Conservation (phyloP, 140 eudicot genomes). For the Erigeron philadelphicus region DNA sequence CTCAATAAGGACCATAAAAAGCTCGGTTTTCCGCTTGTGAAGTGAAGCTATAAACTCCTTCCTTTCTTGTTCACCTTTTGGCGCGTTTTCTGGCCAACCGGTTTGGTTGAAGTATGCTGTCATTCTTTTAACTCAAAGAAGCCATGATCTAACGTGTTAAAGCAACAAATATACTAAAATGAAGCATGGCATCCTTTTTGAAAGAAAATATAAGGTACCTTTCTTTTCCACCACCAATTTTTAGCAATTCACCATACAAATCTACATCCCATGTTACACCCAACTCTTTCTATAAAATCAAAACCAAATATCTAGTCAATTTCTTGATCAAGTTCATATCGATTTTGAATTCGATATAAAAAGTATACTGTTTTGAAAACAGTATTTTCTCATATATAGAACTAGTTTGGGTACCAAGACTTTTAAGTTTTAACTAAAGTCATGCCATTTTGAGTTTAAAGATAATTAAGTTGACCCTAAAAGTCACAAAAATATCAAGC, state of each 20-base stretch:
- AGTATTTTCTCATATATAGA: too few species aligned
- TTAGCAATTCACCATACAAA: constrained; percentile 93
- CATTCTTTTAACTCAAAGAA: constrained; percentile 54
- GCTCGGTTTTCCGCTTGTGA: constrained; percentile 91
- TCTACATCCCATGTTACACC: constrained; percentile 97
- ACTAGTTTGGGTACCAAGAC: too few species aligned
- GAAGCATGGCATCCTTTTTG: background rate
- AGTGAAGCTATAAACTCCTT: constrained; percentile 81
- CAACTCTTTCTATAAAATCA: constrained; percentile 60
- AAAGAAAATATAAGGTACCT: constrained; percentile 42
- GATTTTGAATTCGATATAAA: too few species aligned
- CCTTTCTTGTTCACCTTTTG: constrained; percentile 75
- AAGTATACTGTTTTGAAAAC: too few species aligned
- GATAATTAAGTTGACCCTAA: too few species aligned
- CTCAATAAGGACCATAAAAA: constrained; percentile 95
- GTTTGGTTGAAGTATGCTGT: constrained; percentile 91
- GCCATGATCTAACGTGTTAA: constrained; percentile 6
- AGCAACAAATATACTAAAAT: background rate
- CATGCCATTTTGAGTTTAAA: too few species aligned
- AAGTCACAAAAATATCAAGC: too few species aligned
- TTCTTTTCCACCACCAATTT: constrained; percentile 99
- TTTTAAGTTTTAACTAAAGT: too few species aligned
- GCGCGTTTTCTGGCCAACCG: constrained; percentile 94
- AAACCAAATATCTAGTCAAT: constrained; percentile 15
- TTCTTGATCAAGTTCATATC: background rate